phyloP scores from a whole-genome alignment of 108 stramenopile genomes.

The Nitzschia sp. region DNA sequence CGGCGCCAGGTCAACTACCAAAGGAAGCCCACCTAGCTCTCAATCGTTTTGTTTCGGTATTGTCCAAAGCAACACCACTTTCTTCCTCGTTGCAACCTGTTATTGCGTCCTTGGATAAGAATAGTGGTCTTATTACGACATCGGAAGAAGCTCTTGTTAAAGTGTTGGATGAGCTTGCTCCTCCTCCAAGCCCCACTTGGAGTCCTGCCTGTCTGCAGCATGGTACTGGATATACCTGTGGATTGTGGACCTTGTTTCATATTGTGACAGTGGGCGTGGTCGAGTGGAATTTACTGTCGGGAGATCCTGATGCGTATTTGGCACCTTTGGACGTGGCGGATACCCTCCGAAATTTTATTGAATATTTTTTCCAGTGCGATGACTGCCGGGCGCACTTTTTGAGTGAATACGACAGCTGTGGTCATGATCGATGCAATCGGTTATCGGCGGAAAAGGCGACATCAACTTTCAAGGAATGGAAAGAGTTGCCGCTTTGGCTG shows the following conservation, averaged over 20 bases:
- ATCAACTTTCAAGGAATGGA: slow-evolving; percentile 37
- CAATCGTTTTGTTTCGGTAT: slow-evolving; percentile 13
- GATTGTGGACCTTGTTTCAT: slow-evolving; percentile 75
- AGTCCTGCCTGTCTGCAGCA: slow-evolving; percentile 38
- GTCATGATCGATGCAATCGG: slow-evolving; percentile 39
- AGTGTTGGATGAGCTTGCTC: slow-evolving; percentile 4
- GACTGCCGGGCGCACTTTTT: slow-evolving; percentile 37
- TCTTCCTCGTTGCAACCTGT: slow-evolving; percentile 13
- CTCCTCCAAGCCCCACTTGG: slow-evolving; percentile 25
- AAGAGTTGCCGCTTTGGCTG: slow-evolving; percentile 45
- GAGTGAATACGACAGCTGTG: slow-evolving; percentile 28
- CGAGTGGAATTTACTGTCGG: slow-evolving; percentile 58
- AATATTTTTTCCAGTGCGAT: slow-evolving; percentile 46
- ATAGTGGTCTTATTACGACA: slow-evolving; percentile 4
- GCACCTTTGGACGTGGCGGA: slow-evolving; percentile 48
- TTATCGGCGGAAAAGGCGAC: slow-evolving; percentile 20
- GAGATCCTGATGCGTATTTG: slow-evolving; percentile 43
- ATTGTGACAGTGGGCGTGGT: slow-evolving; percentile 62
- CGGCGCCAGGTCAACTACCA: slow-evolving; percentile 9
- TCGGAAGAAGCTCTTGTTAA: slow-evolving; percentile 22
- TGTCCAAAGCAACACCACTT: slow-evolving; percentile 22
- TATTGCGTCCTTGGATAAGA: not conserved
- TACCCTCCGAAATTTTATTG: slow-evolving; percentile 42
- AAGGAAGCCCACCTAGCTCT: slow-evolving; percentile 4
- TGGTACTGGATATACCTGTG: slow-evolving; percentile 56